These are phyloP conservation scores for Metschnikowia santaceciliae DNA, from an alignment of 805 yeast species.

Conservation along the genomic window DNA sequence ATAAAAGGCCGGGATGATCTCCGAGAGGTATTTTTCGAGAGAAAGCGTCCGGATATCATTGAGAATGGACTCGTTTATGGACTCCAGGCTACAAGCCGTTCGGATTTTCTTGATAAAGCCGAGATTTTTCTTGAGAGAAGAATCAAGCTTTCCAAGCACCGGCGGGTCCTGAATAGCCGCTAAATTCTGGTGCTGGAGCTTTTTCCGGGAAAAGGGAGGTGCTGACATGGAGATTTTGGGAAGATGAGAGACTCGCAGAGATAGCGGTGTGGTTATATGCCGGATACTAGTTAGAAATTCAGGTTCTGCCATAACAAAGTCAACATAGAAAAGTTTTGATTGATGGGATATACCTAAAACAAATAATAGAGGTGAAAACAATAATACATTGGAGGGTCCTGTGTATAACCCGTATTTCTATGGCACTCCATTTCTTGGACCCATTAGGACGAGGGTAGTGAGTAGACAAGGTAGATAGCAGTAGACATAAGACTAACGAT, in stretches of 20 bases:
- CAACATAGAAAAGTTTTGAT: too few relatives aligned
- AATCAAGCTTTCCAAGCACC: conserved; percentile 44
- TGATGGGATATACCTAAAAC: too few relatives aligned
- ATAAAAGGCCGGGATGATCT: conserved; percentile 55
- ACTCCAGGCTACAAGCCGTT: conserved; percentile 50
- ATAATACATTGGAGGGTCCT: too few relatives aligned
- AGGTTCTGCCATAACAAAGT: too few relatives aligned
- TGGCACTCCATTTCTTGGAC: too few relatives aligned
- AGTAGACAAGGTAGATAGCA: too few relatives aligned
- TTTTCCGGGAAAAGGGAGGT: background rate
- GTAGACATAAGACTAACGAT: too few relatives aligned
- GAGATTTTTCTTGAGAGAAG: conserved; percentile 78
- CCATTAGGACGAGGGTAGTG: too few relatives aligned
- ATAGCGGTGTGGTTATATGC: background rate
- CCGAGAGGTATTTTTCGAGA: conserved; percentile 71
- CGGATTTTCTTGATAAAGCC: conserved; percentile 72
- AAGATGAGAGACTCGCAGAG: background rate
- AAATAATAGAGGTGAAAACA: too few relatives aligned
- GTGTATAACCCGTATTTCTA: too few relatives aligned
- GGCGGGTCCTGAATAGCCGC: background rate
- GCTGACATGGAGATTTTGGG: background rate
- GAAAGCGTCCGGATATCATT: conserved; percentile 62
- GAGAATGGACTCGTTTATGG: conserved; percentile 34
- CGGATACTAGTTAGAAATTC: background rate
- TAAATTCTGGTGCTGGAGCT: background rate